Base-by-base conservation (phyloP, 768 basidiomycete species). In the Tylopilus sp. region DNA sequence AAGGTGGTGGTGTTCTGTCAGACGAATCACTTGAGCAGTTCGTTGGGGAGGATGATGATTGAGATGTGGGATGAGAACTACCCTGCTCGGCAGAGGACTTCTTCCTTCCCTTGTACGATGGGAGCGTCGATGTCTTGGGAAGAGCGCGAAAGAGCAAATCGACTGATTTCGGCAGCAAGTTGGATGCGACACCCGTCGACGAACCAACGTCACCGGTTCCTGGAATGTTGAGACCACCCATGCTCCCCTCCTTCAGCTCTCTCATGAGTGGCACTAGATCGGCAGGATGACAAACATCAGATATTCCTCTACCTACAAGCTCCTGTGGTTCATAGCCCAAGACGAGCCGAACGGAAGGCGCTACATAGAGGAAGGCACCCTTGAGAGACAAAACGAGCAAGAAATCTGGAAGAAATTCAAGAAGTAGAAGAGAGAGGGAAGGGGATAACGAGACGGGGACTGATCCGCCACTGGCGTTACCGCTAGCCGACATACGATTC, bases 241-340 rank as follows among this genome's bases (percentile, higher is more conserved):
- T 43, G 31, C 66, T 67, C 5, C 65, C 65, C 51, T 91, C 90
- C 64, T 97, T 98, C 59, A 97, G 77, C 72, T 95, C 92, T 40
- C 95, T 81, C 80, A 90, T 88, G 56, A 95, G 80, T 0, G 91
- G 91, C 15, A 95, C 87, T 31, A 94, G 78, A 65, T 99, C 95
- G 44, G 88, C 86, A 1, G 86, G 86, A 66, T 95, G 93, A 53
- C 91, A 91, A 54, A 91, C 79, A 62, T 94, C 91, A 11, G 83
- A 74, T 47, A 98, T 77, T 9, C 80, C 78, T 61, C 80, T 82
- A 47, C 91, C 91, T 22, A 91, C 77, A 49, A 98, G 82, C 51
- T 95, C 91, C 28, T 81, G 76, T 2, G 94, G 85, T 22, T 87
- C 82, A 71, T 95, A 97, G 33, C 95, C 95, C 31, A 98, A 77